phyloP scores from a whole-genome alignment of 305 asterid genomes.

The Vinca major region DNA sequence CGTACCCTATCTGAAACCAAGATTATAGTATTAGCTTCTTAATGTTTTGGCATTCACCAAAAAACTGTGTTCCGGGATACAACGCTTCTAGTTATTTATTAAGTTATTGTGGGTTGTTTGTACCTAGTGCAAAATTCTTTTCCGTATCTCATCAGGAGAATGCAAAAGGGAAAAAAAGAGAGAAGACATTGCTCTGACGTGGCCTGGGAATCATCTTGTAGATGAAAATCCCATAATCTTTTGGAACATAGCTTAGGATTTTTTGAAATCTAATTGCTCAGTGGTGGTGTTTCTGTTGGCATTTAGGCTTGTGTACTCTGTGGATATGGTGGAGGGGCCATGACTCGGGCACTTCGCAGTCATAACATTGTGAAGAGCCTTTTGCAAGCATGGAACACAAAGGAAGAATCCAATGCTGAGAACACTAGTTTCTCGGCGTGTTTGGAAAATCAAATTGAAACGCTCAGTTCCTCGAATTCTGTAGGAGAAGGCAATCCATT shows the following conservation, averaged over 20 bases:
- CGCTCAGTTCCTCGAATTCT: constrained; percentile 15
- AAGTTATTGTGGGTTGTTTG: no score
- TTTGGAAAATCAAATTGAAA: constrained; percentile 6
- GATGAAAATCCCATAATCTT: not conserved
- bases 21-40: not conserved
- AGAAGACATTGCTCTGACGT: not conserved
- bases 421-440: not conserved
- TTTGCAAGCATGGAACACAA: constrained; percentile 20
- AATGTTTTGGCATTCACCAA: not conserved
- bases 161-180: not conserved
- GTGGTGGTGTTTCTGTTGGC: constrained; percentile 9
- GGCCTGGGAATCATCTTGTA: not conserved
- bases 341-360: constrained; percentile 28
- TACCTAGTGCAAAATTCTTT: not conserved
- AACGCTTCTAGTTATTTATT: not conserved
- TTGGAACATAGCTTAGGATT: not conserved
- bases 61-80: not conserved
- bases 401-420: constrained; percentile 7
- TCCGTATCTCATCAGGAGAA: not conserved
- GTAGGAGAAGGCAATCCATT: constrained; percentile 9
- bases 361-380: constrained; percentile 23
- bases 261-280: constrained; percentile 3
- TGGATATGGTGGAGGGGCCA: constrained; percentile 32
- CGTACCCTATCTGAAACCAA: no score
- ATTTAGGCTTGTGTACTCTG: constrained; percentile 29